Evolutionary conservation across 2,329 filamentous ascomycete species (phyloP).

Genomic region (Colletotrichum noveboracense): DNA sequence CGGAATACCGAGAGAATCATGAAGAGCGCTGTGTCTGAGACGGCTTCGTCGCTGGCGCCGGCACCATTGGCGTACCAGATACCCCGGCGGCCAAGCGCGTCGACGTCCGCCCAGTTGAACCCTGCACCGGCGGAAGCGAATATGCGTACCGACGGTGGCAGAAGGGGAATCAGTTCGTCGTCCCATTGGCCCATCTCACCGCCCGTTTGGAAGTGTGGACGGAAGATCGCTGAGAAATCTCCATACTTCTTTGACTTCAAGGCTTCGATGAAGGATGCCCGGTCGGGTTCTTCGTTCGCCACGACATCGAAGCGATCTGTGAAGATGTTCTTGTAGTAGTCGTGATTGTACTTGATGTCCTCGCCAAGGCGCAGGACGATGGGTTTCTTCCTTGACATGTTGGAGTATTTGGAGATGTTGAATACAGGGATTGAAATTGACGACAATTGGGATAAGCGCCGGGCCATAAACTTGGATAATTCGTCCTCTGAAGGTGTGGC

Average conservation of each 20-base stretch:
- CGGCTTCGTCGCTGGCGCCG: constrained; percentile 45
- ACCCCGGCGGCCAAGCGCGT: constrained; percentile 38
- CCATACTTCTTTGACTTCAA: constrained; percentile 40
- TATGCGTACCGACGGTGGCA: constrained; percentile 59
- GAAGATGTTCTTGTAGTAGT: constrained; percentile 44
- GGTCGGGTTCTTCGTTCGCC: constrained; percentile 37
- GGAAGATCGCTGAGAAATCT: constrained; percentile 46
- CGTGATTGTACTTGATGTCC: constrained; percentile 51
- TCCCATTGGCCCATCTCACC: constrained; percentile 69
- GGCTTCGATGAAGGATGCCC: constrained; percentile 43
- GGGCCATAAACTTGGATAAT: not conserved
- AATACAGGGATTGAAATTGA: not conserved
- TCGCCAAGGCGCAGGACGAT: constrained; percentile 49
- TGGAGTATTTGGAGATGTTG: not conserved
- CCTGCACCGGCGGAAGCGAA: constrained; percentile 67
- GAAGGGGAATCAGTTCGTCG: constrained; percentile 55
- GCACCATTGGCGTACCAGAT: constrained; percentile 51
- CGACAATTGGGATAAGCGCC: not conserved
- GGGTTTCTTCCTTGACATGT: constrained; percentile 28
- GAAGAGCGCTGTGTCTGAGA: constrained; percentile 46
- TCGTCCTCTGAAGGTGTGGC: not conserved
- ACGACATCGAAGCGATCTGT: constrained; percentile 43
- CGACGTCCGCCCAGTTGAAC: constrained; percentile 67
- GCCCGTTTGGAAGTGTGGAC: constrained; percentile 66
- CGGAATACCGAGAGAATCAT: constrained; percentile 53